A percentile compares a stretch with the other conserved stretches of the same genome.
phyloP scores from a whole-genome alignment of 495 filamentous ascomycete species.

The Hypomontagnella monticulosa region DNA sequence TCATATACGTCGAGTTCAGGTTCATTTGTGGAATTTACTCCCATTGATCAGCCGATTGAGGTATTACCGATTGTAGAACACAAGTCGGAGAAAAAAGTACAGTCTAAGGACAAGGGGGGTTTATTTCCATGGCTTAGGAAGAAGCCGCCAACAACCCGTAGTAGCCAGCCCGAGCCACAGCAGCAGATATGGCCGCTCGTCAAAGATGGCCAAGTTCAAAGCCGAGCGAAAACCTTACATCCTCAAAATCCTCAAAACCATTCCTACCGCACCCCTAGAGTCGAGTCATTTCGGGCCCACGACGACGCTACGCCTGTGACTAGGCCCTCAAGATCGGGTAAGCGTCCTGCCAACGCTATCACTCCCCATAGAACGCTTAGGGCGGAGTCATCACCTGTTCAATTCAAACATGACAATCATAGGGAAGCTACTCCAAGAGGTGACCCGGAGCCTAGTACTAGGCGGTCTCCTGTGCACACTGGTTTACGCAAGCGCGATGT shows the following conservation, averaged over 20 bases:
- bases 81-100: constrained; percentile 21
- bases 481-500: constrained; percentile 38
- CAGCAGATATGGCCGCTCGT: constrained; percentile 8
- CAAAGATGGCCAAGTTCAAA: constrained; percentile 12
- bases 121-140: constrained; percentile 42
- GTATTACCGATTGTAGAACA: constrained; percentile 16
- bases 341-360: constrained; percentile 3
- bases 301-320: constrained; percentile 2
- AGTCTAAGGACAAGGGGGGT: constrained; percentile 23
- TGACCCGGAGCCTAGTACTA: background rate
- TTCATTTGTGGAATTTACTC: constrained; percentile 46
- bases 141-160: constrained; percentile 19
- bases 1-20: constrained; percentile 36
- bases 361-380: constrained; percentile 16
- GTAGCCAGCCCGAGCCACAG: background rate
- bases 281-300: background rate
- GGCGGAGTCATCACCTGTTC: background rate
- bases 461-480: constrained; percentile 12
- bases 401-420: constrained; percentile 16
- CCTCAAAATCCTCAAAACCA: background rate
- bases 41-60: constrained; percentile 23
- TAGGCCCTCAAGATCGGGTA: background rate
- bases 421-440: background rate
- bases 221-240: constrained; percentile 5
- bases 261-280: background rate